Base-by-base conservation (phyloP, 148 eudicot species). In the Chenopodium berlandieri region DNA sequence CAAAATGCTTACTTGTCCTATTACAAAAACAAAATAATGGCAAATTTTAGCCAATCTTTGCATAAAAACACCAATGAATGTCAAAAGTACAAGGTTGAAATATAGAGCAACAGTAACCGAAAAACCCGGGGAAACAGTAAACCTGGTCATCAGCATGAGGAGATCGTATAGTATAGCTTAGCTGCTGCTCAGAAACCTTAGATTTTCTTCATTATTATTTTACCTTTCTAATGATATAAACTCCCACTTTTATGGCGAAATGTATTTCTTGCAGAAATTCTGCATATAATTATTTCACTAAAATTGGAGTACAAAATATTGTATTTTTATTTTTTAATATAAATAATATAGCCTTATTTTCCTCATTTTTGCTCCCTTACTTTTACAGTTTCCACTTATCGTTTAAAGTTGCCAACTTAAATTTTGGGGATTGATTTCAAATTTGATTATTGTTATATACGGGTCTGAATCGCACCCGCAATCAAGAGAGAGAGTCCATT, bases 81-180 rank as follows among this genome's bases (percentile, higher is more conserved):
- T 25, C 76, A 65, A 58, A 71, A 71, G 73, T 69, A 14, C 46
- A 34, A 34, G n/a, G 17, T 69, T 9, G 34, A 69, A 9, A 31
- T 69, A 68, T 19, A 27, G 32, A 80, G 12, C 46, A 73, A 81
- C 83, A 75, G 34, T 58, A 32, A 30, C 78, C 83, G 78, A 31
- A 31, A 81, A 81, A 74, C 1, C 78, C 83, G 83, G 83, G 14
- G 60, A 52, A 79, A 74, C 82, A 79, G 56, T 74, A 56, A 66
- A 30, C 4, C 85, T 72, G 77, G 52, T 80, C 30, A 80, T 23
- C 44, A 80, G 83, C 73, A 75, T 16, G 7, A 70, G 66, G 66
- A 9, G 6, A 58, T 19, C 44, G 20, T 56, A 62, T 71, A 71
- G 50, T 40, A 17, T 10, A 60, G 73, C 37, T 27, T 76, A 76